phyloP scores from a whole-genome alignment of 2,329 filamentous ascomycete genomes.

The Furcasterigmium sp. region DNA sequence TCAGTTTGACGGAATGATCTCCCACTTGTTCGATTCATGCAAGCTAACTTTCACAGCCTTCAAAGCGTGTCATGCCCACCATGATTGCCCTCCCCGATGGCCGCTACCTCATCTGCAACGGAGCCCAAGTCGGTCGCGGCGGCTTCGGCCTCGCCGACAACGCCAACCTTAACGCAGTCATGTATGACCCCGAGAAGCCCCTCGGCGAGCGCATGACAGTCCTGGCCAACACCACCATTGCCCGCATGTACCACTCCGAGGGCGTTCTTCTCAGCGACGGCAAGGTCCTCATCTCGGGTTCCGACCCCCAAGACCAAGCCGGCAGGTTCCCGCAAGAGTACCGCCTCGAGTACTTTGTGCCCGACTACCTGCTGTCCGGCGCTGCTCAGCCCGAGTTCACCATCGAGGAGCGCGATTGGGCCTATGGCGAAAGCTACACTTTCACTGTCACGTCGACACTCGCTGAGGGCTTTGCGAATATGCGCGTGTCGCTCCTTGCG shows the following conservation, averaged over 20 bases:
- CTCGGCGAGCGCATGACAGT: constrained; percentile 52
- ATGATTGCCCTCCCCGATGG: constrained; percentile 60
- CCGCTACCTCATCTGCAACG: constrained; percentile 58
- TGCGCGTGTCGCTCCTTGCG: constrained; percentile 44
- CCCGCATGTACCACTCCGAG: constrained; percentile 61
- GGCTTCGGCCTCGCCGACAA: constrained; percentile 54
- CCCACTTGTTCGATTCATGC: no score
- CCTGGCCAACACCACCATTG: constrained; percentile 59
- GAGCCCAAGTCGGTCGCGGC: constrained; percentile 52
- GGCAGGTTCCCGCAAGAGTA: constrained; percentile 53
- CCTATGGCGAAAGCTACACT: constrained; percentile 35
- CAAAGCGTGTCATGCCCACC: constrained; percentile 54
- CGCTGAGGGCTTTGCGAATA: constrained; percentile 26
- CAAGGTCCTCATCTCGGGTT: constrained; percentile 56
- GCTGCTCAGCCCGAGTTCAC: constrained; percentile 47
- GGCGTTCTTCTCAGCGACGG: constrained; percentile 59
- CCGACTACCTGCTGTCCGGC: constrained; percentile 51
- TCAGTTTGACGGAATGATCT: constrained; percentile 15
- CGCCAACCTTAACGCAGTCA: constrained; percentile 53
- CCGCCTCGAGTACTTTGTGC: constrained; percentile 58
- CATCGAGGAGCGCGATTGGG: constrained; percentile 48
- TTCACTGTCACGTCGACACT: constrained; percentile 33
- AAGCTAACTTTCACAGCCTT: constrained; percentile 16
- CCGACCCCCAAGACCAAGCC: constrained; percentile 35
- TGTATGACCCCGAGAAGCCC: constrained; percentile 55